phyloP scores from a whole-genome alignment of 495 filamentous ascomycete species.

The Aspergillus saccharolyticus region DNA sequence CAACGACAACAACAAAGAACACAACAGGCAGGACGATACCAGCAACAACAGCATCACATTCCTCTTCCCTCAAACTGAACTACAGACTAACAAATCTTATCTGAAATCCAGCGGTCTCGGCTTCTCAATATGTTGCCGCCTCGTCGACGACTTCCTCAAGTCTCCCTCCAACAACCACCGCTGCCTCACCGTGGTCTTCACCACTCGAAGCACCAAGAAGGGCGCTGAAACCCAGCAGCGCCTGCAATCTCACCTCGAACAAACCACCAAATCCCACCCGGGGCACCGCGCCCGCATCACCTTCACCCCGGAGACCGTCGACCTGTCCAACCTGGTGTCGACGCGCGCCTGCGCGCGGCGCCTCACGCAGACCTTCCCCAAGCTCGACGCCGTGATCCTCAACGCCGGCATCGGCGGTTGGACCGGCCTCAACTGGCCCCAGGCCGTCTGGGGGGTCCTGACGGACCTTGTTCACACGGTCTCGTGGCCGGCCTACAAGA shows the following conservation, averaged over 20 bases:
- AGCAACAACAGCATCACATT: not conserved
- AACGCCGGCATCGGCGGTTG: slow-evolving; percentile 91
- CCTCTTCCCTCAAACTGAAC: not conserved
- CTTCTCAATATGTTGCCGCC: slow-evolving; percentile 75
- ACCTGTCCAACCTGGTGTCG: slow-evolving; percentile 52
- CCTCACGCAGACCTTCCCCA: slow-evolving; percentile 49
- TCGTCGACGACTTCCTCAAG: slow-evolving; percentile 85
- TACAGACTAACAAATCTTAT: not conserved
- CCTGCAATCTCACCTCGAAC: slow-evolving; percentile 34
- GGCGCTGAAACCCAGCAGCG: slow-evolving; percentile 36
- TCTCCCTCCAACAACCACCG: slow-evolving; percentile 53
- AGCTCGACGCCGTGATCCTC: slow-evolving; percentile 74
- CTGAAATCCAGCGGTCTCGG: slow-evolving; percentile 71
- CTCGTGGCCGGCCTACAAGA: slow-evolving; percentile 78
- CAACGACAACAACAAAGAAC: not conserved
- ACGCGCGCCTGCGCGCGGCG: slow-evolving; percentile 47
- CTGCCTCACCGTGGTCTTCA: slow-evolving; percentile 51
- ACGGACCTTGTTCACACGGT: slow-evolving; percentile 61
- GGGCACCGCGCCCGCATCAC: slow-evolving; percentile 33
- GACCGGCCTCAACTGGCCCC: slow-evolving; percentile 69
- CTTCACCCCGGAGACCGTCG: slow-evolving; percentile 48
- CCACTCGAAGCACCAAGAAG: slow-evolving; percentile 46
- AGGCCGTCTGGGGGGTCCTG: slow-evolving; percentile 53
- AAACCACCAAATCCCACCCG: slow-evolving; percentile 17
- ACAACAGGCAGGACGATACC: not conserved